Evolutionary conservation across 2,329 filamentous ascomycete species (phyloP).

Genomic region (Capronia americana): DNA sequence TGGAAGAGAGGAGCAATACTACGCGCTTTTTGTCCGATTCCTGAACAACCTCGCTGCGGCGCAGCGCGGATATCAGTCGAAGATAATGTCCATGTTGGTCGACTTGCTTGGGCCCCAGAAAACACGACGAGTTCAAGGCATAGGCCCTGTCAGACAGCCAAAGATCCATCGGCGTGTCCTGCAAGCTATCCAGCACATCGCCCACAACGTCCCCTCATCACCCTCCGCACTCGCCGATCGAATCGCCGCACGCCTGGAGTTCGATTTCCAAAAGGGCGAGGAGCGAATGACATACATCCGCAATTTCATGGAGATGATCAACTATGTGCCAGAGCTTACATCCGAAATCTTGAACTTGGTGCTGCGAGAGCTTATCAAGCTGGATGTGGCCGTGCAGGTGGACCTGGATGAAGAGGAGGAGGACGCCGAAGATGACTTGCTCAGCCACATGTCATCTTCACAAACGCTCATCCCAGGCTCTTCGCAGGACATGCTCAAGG

Average conservation of each 20-base stretch:
- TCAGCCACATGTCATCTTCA: constrained; percentile 57
- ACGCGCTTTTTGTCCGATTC: constrained; percentile 63
- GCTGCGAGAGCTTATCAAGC: constrained; percentile 84
- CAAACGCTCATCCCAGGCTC: constrained; percentile 41
- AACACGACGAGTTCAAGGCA: constrained; percentile 60
- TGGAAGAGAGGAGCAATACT: constrained; percentile 65
- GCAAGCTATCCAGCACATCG: constrained; percentile 73
- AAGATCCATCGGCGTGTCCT: constrained; percentile 78
- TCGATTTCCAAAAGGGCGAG: constrained; percentile 74
- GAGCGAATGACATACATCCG: constrained; percentile 87
- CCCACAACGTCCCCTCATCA: constrained; percentile 81
- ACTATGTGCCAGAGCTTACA: constrained; percentile 78
- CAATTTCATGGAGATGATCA: constrained; percentile 78
- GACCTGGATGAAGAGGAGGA: constrained; percentile 94
- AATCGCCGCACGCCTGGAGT: constrained; percentile 74
- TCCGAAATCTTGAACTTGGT: constrained; percentile 83
- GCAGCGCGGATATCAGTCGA: constrained; percentile 76
- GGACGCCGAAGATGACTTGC: constrained; percentile 76
- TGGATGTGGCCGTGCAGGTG: constrained; percentile 93
- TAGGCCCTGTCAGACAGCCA: constrained; percentile 65
- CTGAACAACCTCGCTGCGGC: constrained; percentile 74
- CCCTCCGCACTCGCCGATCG: constrained; percentile 72
- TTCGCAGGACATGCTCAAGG: constrained; percentile 54
- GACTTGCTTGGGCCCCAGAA: constrained; percentile 72
- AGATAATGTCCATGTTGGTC: constrained; percentile 80